Evolutionary conservation across 805 yeast genomes (phyloP).

Genomic region (Ogataea neopini): DNA sequence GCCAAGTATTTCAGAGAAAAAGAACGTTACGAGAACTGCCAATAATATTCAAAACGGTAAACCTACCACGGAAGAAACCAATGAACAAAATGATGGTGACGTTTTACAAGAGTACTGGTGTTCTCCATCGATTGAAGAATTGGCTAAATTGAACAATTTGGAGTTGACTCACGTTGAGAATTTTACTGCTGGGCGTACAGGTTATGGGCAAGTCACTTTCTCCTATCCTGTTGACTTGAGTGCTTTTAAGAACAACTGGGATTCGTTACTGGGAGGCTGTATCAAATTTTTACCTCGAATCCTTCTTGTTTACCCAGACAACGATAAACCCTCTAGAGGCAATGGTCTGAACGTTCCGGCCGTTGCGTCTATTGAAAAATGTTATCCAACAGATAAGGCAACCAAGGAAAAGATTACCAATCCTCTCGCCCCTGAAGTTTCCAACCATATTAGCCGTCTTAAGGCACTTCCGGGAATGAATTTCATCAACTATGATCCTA

Average conservation of each 20-base stretch:
- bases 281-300: constrained; percentile 49
- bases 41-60: not conserved
- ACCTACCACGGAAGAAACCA: not conserved
- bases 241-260: constrained; percentile 45
- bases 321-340: constrained; percentile 61
- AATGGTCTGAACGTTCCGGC: constrained; percentile 77
- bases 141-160: constrained; percentile 43
- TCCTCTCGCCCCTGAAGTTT: constrained; percentile 42
- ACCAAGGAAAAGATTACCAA: constrained; percentile 30
- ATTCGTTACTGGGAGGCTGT: constrained; percentile 41
- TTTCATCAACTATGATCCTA: constrained; percentile 77
- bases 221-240: constrained; percentile 69
- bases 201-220: constrained; percentile 68
- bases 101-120: constrained; percentile 55
- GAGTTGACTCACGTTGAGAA: constrained; percentile 57
- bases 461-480: constrained; percentile 67
- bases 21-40: not conserved
- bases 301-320: constrained; percentile 65
- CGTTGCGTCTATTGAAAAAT: constrained; percentile 62
- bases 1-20: constrained; percentile 4
- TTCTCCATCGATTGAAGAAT: constrained; percentile 58
- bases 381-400: constrained; percentile 46
- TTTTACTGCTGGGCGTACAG: constrained; percentile 68
- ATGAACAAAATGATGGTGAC: not conserved
- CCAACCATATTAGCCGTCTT: constrained; percentile 50